Conservation (phyloP, 1,284 basidiomycete species). For the Entoloma clypeatum region DNA sequence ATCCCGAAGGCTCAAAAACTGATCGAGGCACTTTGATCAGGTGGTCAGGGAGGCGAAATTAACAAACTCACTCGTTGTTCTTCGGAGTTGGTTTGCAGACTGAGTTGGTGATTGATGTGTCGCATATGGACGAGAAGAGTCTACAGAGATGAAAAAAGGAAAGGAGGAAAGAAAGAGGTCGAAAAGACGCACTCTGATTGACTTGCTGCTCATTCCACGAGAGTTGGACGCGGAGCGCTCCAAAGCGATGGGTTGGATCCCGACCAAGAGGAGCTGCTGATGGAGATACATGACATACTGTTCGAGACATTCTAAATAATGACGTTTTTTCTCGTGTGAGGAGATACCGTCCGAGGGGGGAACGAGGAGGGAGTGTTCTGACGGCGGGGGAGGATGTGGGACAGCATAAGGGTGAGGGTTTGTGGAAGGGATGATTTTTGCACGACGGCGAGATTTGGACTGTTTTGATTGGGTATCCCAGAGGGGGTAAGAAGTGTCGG, state of each 20-base stretch:
- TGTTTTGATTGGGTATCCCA: constrained; percentile 34
- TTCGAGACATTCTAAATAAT: constrained; percentile 68
- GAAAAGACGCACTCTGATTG: constrained; percentile 38
- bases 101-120: constrained; percentile 44
- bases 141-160: constrained; percentile 21
- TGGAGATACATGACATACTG: constrained; percentile 64
- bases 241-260: constrained; percentile 44
- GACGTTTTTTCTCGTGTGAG: constrained; percentile 71
- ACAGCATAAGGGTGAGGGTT: constrained; percentile 50
- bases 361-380: constrained; percentile 4
- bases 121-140: constrained; percentile 65
- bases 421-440: constrained; percentile 49
- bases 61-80: constrained; percentile 46
- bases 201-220: constrained; percentile 56
- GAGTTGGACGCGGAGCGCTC: constrained; percentile 49
- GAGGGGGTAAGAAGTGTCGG: constrained; percentile 9
- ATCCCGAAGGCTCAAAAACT: neutral
- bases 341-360: constrained; percentile 57
- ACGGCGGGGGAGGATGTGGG: constrained; percentile 1
- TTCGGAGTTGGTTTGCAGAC: constrained; percentile 44
- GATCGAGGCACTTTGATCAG: neutral
- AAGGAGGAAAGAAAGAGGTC: neutral
- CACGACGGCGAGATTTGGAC: constrained; percentile 52
- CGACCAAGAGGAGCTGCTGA: constrained; percentile 51
- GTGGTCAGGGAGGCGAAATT: constrained; percentile 3